phyloP scores from a whole-genome alignment of 805 yeast genomes.

The Schwanniomyces pseudopolymorphus region DNA sequence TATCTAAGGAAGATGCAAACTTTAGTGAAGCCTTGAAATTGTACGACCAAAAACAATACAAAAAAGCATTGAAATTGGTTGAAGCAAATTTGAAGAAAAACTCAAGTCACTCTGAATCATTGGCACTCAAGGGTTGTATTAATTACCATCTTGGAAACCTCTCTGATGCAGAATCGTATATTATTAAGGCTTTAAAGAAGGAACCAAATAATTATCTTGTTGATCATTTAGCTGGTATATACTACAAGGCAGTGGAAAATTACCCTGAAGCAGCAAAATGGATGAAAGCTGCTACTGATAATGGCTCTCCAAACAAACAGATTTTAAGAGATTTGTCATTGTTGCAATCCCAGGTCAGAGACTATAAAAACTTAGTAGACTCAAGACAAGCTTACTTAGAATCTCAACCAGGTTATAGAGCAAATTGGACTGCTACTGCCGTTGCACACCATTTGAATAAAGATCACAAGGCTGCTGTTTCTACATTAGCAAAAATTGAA shows the following conservation, averaged over 20 bases:
- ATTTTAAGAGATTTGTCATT: slow-evolving; percentile 80
- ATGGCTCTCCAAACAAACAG: slow-evolving; percentile 75
- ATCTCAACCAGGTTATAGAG: slow-evolving; percentile 75
- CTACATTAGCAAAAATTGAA: slow-evolving; percentile 74
- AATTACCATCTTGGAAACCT: slow-evolving; percentile 56
- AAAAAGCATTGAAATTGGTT: slow-evolving; percentile 74
- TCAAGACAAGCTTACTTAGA: slow-evolving; percentile 71
- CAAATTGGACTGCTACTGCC: slow-evolving; percentile 88
- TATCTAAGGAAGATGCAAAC: slow-evolving; percentile 65
- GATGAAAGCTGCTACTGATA: slow-evolving; percentile 70
- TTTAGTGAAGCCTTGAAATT: slow-evolving; percentile 80
- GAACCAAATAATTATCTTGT: slow-evolving; percentile 66
- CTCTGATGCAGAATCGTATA: slow-evolving; percentile 61
- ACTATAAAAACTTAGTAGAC: slow-evolving; percentile 58
- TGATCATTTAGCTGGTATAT: slow-evolving; percentile 83
- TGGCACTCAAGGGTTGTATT: slow-evolving; percentile 81
- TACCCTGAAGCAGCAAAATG: slow-evolving; percentile 77
- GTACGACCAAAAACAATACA: slow-evolving; percentile 84
- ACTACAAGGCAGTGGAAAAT: slow-evolving; percentile 66
- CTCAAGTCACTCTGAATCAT: slow-evolving; percentile 72
- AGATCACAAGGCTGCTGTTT: slow-evolving; percentile 66
- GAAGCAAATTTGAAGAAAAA: slow-evolving; percentile 77
- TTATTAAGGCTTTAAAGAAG: slow-evolving; percentile 59
- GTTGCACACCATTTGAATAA: slow-evolving; percentile 77
- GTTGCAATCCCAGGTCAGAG: slow-evolving; percentile 78